A percentile compares a stretch with the other conserved stretches of the same genome.
These are phyloP conservation scores for Mycena pura DNA, from an alignment of 768 basidiomycete species.

Conservation along the genomic window DNA sequence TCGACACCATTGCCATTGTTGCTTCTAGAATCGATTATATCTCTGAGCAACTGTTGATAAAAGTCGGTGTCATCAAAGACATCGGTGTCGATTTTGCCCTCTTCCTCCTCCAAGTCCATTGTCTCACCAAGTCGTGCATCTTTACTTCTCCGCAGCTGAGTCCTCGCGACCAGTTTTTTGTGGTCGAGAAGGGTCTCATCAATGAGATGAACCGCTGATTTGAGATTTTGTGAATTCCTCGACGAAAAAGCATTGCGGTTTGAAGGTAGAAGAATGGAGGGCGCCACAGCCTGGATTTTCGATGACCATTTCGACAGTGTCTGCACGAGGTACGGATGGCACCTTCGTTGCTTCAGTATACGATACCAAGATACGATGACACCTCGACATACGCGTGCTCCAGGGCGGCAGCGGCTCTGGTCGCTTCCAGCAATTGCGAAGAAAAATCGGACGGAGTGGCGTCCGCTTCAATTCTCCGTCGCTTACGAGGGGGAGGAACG, in stretches of 20 bases:
- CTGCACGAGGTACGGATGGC: constrained; percentile 76
- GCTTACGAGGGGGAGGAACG: constrained; percentile 62
- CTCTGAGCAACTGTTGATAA: constrained; percentile 90
- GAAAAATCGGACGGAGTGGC: constrained; percentile 39
- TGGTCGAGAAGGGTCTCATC: constrained; percentile 73
- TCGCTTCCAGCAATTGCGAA: constrained; percentile 50
- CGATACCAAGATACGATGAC: background rate
- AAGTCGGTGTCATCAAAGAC: constrained; percentile 91
- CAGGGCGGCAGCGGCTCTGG: constrained; percentile 48
- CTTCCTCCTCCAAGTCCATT: constrained; percentile 40
- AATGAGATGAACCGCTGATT: constrained; percentile 76
- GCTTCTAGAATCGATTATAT: constrained; percentile 81
- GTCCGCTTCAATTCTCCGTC: constrained; percentile 49
- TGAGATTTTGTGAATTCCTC: constrained; percentile 59
- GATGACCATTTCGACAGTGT: constrained; percentile 94
- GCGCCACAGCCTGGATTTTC: constrained; percentile 93
- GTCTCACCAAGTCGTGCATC: constrained; percentile 49
- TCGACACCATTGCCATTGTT: constrained; percentile 49
- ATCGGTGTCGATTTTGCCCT: constrained; percentile 47
- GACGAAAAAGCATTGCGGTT: constrained; percentile 73
- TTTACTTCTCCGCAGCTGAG: constrained; percentile 62
- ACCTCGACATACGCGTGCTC: constrained; percentile 61
- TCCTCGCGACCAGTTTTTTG: constrained; percentile 65
- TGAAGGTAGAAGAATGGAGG: constrained; percentile 73
- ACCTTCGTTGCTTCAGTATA: constrained; percentile 36